phyloP scores from a whole-genome alignment of 257 asterid species.

The Fraxinus cuspidata region DNA sequence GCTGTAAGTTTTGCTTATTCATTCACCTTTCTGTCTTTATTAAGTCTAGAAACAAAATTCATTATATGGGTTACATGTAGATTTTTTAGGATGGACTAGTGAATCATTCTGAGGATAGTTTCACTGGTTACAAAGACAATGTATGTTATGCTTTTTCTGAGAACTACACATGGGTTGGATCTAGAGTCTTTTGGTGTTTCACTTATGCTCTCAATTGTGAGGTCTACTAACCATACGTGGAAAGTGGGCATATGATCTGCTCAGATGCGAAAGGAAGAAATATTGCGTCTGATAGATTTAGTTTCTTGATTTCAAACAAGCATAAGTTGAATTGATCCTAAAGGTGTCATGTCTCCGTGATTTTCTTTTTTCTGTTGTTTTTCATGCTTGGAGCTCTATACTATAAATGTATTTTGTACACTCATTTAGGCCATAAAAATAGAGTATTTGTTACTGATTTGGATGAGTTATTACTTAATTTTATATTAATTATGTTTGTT shows the following conservation, averaged over 20 bases:
- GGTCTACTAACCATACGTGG: constrained; percentile 51
- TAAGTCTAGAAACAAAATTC: too few relatives aligned
- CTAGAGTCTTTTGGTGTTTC: constrained; percentile 71
- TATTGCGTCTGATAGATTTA: constrained; percentile 44
- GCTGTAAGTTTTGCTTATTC: too few relatives aligned
- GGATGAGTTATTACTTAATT: too few relatives aligned
- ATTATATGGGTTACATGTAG: constrained; percentile 62
- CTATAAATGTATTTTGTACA: too few relatives aligned
- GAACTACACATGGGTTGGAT: constrained; percentile 82
- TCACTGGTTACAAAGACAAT: constrained; percentile 56
- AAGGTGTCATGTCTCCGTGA: constrained; percentile 49
- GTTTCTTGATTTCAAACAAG: constrained; percentile 31
- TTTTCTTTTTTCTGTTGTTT: neutral
- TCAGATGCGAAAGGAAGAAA: constrained; percentile 52
- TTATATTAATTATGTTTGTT: too few relatives aligned
- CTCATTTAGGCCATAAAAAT: too few relatives aligned
- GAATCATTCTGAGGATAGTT: constrained; percentile 25
- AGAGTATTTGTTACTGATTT: too few relatives aligned
- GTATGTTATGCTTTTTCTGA: constrained; percentile 90
- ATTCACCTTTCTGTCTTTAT: too few relatives aligned
- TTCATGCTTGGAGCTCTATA: constrained; percentile 5
- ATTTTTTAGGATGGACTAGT: constrained; percentile 48
- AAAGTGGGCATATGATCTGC: constrained; percentile 70
- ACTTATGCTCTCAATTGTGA: constrained; percentile 54
- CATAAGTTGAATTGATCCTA: constrained; percentile 4